Percentiles rank a stretch among this genome's conserved stretches.
These are phyloP conservation scores for Rauvolfia tetraphylla DNA, from an alignment of 257 asterid genomes.

Conservation along the genomic window DNA sequence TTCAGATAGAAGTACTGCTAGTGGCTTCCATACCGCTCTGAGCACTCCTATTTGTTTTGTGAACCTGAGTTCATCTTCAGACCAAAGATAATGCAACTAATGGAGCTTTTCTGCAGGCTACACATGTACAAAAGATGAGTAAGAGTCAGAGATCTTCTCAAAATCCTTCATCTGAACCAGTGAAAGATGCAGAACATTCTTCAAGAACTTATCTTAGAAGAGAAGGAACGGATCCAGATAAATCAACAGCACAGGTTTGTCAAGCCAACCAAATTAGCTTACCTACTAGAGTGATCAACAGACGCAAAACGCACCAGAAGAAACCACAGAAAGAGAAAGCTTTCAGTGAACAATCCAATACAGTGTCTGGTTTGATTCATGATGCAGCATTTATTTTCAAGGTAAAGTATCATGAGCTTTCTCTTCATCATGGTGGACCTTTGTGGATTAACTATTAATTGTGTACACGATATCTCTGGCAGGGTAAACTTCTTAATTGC, in stretches of 20 bases:
- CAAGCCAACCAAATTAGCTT: constrained; percentile 45
- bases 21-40: background rate
- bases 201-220: constrained; percentile 53
- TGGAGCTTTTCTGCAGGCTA: constrained; percentile 40
- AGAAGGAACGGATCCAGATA: constrained; percentile 78
- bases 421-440: background rate
- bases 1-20: background rate
- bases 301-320: constrained; percentile 55
- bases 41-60: background rate
- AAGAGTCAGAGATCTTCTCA: constrained; percentile 56
- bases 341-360: background rate
- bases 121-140: constrained; percentile 48
- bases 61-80: background rate
- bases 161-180: constrained; percentile 46
- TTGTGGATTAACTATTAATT: background rate
- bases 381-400: constrained; percentile 24
- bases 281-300: constrained; percentile 62
- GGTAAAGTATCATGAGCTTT: constrained; percentile 27
- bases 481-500: constrained; percentile 61
- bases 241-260: constrained; percentile 49
- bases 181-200: constrained; percentile 58
- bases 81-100: background rate
- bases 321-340: constrained; percentile 44
- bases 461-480: constrained; percentile 19
- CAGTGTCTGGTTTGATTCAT: background rate